Base-by-base conservation (phyloP, 164 flowering plant genomes). In the Hamamelis virginiana region DNA sequence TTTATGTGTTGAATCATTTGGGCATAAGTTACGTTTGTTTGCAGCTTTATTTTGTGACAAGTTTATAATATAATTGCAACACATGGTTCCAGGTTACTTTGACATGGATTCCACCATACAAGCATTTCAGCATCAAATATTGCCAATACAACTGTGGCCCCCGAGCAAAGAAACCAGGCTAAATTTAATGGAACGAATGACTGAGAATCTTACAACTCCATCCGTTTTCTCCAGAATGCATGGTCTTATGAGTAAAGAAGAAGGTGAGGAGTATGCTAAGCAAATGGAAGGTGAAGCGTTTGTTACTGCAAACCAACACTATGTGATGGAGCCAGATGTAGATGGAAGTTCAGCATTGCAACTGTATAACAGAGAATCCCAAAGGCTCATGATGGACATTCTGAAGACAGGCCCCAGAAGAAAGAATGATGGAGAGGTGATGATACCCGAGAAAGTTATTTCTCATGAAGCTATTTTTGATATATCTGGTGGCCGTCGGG, bases 291-390 rank as follows among this genome's bases (percentile, higher is more conserved):
- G 76, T 18, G 18, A 61, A 1, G 86, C 91, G 59, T 87, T 85
- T 78, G 76, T 66, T 18, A 19, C 74, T 59, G 91, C 89, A 16
- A 78, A 74, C 68, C 84, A 80, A 50, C 79, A 70, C 50, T 76
- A 69, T 60, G 82, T 75, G 66, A 81, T 84, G 69, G 89, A 87
- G 68, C 84, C 89, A 16, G 89, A 85, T 76, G 86, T 77, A 41
- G 89, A 87, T 82, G 91, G 91, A 50, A 80, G 81, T 73, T 87
- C 91, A 58, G 85, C 91, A 0, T 87, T 85, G 53, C 84, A 79
- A 66, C 57, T 87, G 23, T 87, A 87, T 82, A 89, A 89, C 59
- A 82, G 80, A 72, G 87, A 87, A 73, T 83, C 87, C 45, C 84
- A 89, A 63, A 82, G 71, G 75, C 85, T 83, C 9, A 84, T 87